These are phyloP conservation scores for Nitzschia inconspicua DNA, from an alignment of 108 stramenopile genomes.

Conservation along the genomic window DNA sequence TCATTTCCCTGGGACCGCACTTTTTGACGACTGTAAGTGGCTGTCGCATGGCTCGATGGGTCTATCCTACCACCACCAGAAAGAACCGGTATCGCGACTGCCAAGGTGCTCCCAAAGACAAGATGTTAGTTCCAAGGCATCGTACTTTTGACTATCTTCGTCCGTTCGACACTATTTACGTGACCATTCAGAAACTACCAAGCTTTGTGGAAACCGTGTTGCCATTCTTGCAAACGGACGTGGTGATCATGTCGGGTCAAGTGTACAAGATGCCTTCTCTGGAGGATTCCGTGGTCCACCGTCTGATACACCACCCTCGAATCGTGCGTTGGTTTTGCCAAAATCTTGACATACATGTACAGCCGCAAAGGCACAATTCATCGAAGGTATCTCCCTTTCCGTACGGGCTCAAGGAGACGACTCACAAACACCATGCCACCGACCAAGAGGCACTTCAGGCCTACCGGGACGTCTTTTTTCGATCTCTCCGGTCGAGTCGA, in stretches of 20 bases:
- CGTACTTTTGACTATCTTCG: background rate
- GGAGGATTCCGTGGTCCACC: background rate
- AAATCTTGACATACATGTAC: constrained; percentile 6
- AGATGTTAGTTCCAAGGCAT: background rate
- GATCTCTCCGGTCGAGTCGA: too few species aligned
- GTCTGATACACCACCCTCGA: background rate
- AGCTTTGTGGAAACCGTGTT: constrained; percentile 12
- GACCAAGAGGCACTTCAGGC: too few species aligned
- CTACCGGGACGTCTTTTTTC: too few species aligned
- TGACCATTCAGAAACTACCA: background rate
- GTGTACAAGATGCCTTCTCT: background rate
- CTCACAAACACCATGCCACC: background rate
- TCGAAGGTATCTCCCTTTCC: constrained; percentile 19
- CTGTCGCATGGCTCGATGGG: constrained; percentile 15
- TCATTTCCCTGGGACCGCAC: background rate
- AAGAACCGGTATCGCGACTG: background rate
- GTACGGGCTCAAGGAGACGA: constrained; percentile 10
- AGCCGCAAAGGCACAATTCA: background rate
- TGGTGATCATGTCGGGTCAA: constrained; percentile 16
- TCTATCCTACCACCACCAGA: background rate
- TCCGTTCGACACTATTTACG: constrained; percentile 12
- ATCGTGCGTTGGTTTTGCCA: constrained; percentile 10
- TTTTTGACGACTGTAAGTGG: constrained; percentile 17
- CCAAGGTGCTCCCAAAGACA: background rate
- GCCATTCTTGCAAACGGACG: background rate